Percentiles rank a stretch among this genome's conserved stretches.
These are phyloP conservation scores for Hyphodiscus hymeniophilus DNA, from an alignment of 495 filamentous ascomycete genomes.

Conservation along the genomic window DNA sequence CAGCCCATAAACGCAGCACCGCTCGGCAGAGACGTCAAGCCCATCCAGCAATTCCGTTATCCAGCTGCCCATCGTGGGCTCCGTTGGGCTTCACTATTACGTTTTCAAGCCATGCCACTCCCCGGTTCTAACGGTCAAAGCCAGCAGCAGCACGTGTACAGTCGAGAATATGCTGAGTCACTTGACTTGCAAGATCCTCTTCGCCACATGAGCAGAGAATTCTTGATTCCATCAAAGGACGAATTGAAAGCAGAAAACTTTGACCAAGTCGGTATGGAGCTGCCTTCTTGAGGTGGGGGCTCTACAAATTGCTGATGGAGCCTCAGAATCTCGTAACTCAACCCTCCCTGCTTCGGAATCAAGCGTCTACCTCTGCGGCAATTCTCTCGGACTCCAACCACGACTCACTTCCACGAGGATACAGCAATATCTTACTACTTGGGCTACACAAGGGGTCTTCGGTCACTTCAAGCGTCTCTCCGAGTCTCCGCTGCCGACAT, in stretches of 20 bases:
- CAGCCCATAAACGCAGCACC: background rate
- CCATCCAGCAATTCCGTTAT: too few relatives aligned
- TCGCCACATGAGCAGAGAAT: slow-evolving; percentile 60
- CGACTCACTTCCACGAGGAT: slow-evolving; percentile 61
- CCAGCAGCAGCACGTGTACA: slow-evolving; percentile 8
- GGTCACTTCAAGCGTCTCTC: slow-evolving; percentile 85
- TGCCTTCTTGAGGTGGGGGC: background rate
- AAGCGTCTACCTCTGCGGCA: slow-evolving; percentile 90
- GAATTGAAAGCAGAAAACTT: slow-evolving; percentile 64
- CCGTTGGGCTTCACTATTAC: too few relatives aligned
- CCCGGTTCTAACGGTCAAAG: too few relatives aligned
- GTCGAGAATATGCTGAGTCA: slow-evolving; percentile 47
- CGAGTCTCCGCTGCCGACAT: slow-evolving; percentile 66
- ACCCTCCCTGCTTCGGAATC: slow-evolving; percentile 15
- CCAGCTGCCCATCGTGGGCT: too few relatives aligned
- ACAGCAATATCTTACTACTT: slow-evolving; percentile 70
- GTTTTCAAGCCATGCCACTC: too few relatives aligned
- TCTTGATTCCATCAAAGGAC: slow-evolving; percentile 73
- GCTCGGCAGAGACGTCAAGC: too few relatives aligned
- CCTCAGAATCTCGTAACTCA: slow-evolving; percentile 13
- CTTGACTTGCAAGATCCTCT: slow-evolving; percentile 68
- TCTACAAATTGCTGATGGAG: background rate
- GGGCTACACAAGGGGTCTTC: slow-evolving; percentile 88
- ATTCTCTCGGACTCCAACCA: slow-evolving; percentile 90
- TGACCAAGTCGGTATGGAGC: slow-evolving; percentile 21